Conservation (phyloP, 1,284 basidiomycete species). For the Coniophora puteana region DNA sequence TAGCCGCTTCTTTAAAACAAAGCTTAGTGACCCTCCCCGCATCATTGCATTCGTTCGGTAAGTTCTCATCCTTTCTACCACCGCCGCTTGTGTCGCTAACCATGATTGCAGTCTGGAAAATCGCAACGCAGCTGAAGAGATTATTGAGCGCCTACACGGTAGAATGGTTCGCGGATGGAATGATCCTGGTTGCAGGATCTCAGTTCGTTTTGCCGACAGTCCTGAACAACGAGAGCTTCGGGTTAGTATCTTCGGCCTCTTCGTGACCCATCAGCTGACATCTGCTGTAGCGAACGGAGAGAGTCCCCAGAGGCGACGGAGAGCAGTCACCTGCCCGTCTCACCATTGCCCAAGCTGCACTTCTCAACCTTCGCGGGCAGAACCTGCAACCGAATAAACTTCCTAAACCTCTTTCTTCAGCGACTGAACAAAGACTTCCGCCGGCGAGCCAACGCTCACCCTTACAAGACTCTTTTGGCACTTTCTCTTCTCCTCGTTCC, state of each 20-base stretch:
- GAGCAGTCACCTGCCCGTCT: constrained; percentile 59
- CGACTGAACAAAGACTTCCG: constrained; percentile 18
- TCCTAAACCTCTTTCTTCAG: constrained; percentile 13
- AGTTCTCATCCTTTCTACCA: constrained; percentile 16
- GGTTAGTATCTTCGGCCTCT: constrained; percentile 25
- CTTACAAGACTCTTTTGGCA: neutral
- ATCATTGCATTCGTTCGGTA: constrained; percentile 76
- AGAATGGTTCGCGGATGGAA: constrained; percentile 74
- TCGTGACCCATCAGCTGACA: neutral
- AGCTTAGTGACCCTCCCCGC: constrained; percentile 65
- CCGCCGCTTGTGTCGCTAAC: neutral
- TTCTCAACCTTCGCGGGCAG: constrained; percentile 69
- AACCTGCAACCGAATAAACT: constrained; percentile 38
- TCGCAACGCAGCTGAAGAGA: constrained; percentile 63
- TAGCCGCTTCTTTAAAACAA: constrained; percentile 70
- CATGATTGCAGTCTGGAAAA: constrained; percentile 51
- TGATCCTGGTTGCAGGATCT: constrained; percentile 66
- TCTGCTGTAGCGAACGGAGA: constrained; percentile 37
- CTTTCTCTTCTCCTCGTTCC: no score
- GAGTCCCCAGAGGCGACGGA: constrained; percentile 45
- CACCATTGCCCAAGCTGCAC: constrained; percentile 71
- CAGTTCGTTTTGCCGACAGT: constrained; percentile 72
- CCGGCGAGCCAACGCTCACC: constrained; percentile 5
- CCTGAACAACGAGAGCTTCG: constrained; percentile 44
- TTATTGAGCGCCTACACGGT: constrained; percentile 69